These are phyloP conservation scores for Paraurostyla sp. DNA, from an alignment of 73 alveolate genomes.

Conservation along the genomic window DNA sequence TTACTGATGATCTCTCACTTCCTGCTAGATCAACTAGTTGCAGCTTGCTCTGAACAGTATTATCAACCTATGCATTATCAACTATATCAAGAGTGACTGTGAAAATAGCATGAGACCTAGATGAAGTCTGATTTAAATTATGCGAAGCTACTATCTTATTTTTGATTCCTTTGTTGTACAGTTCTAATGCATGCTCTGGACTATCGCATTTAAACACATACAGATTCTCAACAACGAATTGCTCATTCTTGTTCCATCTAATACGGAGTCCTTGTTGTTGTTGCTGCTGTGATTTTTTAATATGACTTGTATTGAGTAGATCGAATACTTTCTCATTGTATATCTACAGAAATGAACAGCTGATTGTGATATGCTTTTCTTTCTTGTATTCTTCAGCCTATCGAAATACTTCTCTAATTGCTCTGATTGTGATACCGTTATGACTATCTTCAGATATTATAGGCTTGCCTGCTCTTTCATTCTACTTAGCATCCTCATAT, in stretches of 20 bases:
- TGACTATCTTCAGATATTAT: conserved; percentile 51
- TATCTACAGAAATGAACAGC: conserved; percentile 76
- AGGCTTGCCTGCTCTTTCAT: conserved; percentile 66
- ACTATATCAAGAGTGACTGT: conserved; percentile 87
- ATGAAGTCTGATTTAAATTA: conserved; percentile 91
- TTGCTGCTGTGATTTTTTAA: conserved; percentile 16
- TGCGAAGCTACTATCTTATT: conserved; percentile 95
- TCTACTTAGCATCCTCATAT: conserved; percentile 35
- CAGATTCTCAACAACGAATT: conserved; percentile 87
- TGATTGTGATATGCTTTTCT: conserved; percentile 43
- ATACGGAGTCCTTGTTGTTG: conserved; percentile 70
- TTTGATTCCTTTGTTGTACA: conserved; percentile 88
- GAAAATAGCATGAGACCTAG: conserved; percentile 96
- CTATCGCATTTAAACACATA: conserved; percentile 80
- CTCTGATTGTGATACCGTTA: conserved; percentile 62
- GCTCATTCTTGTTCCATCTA: conserved; percentile 88
- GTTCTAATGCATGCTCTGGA: conserved; percentile 82
- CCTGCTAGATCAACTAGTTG: conserved; percentile 98
- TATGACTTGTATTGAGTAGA: conserved; percentile 65
- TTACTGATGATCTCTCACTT: conserved; percentile 90
- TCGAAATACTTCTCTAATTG: conserved; percentile 63
- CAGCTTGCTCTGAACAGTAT: conserved; percentile 84
- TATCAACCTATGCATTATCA: conserved; percentile 84
- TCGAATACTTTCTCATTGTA: conserved; percentile 82
- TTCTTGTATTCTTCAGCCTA: conserved; percentile 55